Conservation (phyloP, 2,329 filamentous ascomycete genomes). For the Botrytis medusae region DNA sequence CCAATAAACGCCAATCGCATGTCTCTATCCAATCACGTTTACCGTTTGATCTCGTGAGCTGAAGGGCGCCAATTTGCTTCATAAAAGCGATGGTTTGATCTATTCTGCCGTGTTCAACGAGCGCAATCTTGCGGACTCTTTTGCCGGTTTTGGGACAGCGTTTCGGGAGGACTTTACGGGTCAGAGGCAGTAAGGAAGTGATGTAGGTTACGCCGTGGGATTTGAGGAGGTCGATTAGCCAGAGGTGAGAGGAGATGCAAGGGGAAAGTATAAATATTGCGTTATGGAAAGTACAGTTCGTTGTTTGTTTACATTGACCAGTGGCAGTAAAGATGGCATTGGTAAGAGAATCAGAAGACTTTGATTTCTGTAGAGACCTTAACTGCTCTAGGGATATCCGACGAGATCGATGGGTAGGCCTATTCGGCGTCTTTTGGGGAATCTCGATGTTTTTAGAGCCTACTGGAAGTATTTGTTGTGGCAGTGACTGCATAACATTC, state of each 20-base stretch:
- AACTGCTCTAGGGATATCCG: not conserved
- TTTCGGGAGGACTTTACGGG: slow-evolving; percentile 25
- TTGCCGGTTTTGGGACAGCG: slow-evolving; percentile 26
- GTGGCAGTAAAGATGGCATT: slow-evolving; percentile 20
- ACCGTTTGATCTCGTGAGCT: slow-evolving; percentile 32
- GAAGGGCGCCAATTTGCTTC: slow-evolving; percentile 31
- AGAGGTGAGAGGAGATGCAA: slow-evolving; percentile 27
- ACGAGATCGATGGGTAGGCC: not conserved
- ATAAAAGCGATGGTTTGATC: slow-evolving; percentile 40
- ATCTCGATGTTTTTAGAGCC: not conserved
- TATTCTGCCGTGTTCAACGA: slow-evolving; percentile 41
- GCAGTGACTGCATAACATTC: not conserved
- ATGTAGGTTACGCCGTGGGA: slow-evolving; percentile 30
- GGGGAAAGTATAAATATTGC: slow-evolving; percentile 36
- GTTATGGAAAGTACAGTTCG: slow-evolving; percentile 26
- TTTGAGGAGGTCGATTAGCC: slow-evolving; percentile 31
- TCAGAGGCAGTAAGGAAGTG: slow-evolving; percentile 24
- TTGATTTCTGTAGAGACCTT: not conserved
- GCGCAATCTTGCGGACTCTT: slow-evolving; percentile 36
- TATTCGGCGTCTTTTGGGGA: not conserved
- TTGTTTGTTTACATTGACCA: slow-evolving; percentile 25
- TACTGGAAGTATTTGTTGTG: not conserved
- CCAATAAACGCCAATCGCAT: slow-evolving; percentile 45
- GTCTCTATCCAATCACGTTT: slow-evolving; percentile 39
- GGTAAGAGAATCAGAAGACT: not conserved